Percentiles rank a stretch among this genome's conserved stretches.
These are phyloP conservation scores for Neurospora sp. DNA, from an alignment of 2,329 filamentous ascomycete species.

Conservation along the genomic window DNA sequence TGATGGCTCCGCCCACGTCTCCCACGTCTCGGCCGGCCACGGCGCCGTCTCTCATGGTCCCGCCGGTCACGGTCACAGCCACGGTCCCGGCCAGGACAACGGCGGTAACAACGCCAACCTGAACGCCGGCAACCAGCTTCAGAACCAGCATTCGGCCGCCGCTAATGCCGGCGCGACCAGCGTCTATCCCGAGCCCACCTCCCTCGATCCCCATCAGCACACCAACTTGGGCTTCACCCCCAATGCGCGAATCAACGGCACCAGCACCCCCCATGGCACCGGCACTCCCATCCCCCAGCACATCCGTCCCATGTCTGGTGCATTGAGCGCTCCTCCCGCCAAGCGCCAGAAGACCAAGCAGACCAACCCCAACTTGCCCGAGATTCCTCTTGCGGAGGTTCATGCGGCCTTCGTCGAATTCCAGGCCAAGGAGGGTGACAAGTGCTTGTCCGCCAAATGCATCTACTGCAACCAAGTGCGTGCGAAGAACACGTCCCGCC, in stretches of 20 bases:
- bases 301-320: constrained; percentile 7
- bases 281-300: constrained; percentile 2
- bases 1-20: background rate
- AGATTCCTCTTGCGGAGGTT: constrained; percentile 16
- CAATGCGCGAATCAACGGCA: constrained; percentile 16
- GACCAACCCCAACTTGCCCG: constrained; percentile 8
- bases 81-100: background rate
- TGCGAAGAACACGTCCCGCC: constrained; percentile 19
- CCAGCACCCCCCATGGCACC: background rate
- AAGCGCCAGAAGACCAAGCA: constrained; percentile 16
- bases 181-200: background rate
- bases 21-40: background rate
- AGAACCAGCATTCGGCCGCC: background rate
- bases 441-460: constrained; percentile 15
- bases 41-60: background rate
- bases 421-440: constrained; percentile 15
- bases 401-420: constrained; percentile 19
- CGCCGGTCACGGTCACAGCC: background rate
- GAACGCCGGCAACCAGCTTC: background rate
- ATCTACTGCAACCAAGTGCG: constrained; percentile 15
- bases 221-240: constrained; percentile 15
- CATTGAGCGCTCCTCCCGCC: constrained; percentile 11
- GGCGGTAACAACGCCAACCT: background rate
- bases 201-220: constrained; percentile 1
- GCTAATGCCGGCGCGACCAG: background rate